Percentiles rank a stretch among this genome's conserved stretches.
These are phyloP conservation scores for Candida methanosorbosa DNA, from an alignment of 805 yeast species.

Conservation along the genomic window DNA sequence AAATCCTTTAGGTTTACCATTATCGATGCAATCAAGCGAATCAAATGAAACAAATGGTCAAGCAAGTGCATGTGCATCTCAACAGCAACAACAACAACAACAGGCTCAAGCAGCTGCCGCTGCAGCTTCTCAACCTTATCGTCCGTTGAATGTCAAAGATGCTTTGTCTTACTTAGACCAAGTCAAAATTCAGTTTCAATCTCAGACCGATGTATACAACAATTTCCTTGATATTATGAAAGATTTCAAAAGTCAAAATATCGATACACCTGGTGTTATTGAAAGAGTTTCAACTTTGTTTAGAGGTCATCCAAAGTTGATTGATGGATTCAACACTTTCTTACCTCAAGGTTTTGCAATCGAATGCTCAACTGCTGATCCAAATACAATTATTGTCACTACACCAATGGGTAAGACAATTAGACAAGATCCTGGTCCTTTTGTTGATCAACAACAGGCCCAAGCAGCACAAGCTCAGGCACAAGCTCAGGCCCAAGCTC, in stretches of 20 bases:
- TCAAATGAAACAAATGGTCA: too few relatives aligned
- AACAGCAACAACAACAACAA: conserved; percentile 12
- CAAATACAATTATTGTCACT: conserved; percentile 86
- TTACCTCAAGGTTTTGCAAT: conserved; percentile 94
- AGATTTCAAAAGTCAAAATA: conserved; percentile 92
- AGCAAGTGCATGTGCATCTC: too few relatives aligned
- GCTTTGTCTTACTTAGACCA: conserved; percentile 93
- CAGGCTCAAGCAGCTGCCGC: conserved; percentile 18
- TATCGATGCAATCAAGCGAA: too few relatives aligned
- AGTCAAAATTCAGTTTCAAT: conserved; percentile 85
- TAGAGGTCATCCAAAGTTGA: conserved; percentile 86
- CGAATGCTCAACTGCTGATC: conserved; percentile 89
- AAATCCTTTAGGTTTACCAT: too few relatives aligned
- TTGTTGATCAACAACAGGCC: conserved; percentile 6
- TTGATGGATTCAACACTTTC: conserved; percentile 96
- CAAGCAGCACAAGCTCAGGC: conserved; percentile 9
- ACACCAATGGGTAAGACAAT: conserved; percentile 90
- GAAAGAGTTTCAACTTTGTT: conserved; percentile 88
- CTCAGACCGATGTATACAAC: conserved; percentile 93
- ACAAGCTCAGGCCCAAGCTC: conserved; percentile 2
- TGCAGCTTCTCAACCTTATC: conserved; percentile 30
- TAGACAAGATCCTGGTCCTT: conserved; percentile 43
- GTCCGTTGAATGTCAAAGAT: conserved; percentile 91
- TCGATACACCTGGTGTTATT: conserved; percentile 98
- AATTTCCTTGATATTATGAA: conserved; percentile 97